A percentile compares a stretch with the other conserved stretches of the same genome.
Evolutionary conservation across 805 yeast genomes (phyloP).

Genomic region (Millerozyma miso): DNA sequence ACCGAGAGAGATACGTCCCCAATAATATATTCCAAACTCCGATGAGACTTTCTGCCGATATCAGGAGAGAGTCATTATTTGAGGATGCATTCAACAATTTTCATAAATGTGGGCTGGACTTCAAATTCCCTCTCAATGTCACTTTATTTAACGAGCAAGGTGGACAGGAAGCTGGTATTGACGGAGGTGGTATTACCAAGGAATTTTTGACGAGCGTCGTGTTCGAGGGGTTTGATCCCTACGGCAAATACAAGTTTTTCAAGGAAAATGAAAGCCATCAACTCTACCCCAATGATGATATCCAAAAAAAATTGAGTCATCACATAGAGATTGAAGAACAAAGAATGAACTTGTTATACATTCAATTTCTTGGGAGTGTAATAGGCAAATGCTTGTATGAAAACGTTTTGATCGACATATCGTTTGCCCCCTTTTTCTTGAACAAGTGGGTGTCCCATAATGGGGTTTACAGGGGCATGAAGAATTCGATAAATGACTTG

Average conservation of each 20-base stretch:
- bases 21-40: conserved; percentile 12
- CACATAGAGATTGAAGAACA: conserved; percentile 28
- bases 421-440: conserved; percentile 83
- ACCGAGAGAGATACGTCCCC: conserved; percentile 28
- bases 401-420: conserved; percentile 71
- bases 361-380: conserved; percentile 72
- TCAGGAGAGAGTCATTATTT: conserved; percentile 66
- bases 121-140: conserved; percentile 61
- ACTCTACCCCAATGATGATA: conserved; percentile 69
- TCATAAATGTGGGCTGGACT: conserved; percentile 45
- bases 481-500: conserved; percentile 75
- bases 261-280: conserved; percentile 49
- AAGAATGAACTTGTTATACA: conserved; percentile 22
- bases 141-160: conserved; percentile 71
- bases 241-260: conserved; percentile 26
- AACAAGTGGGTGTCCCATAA: conserved; percentile 55
- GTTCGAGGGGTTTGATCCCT: conserved; percentile 57
- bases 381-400: conserved; percentile 89
- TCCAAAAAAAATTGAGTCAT: conserved; percentile 30
- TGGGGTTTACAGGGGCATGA: conserved; percentile 20
- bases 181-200: conserved; percentile 95
- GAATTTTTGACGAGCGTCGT: conserved; percentile 78
- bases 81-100: conserved; percentile 70
- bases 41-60: conserved; percentile 40
- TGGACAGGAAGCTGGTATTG: conserved; percentile 79